Conservation (phyloP, 768 basidiomycete species). For the Strobilomyces echinocephalus region DNA sequence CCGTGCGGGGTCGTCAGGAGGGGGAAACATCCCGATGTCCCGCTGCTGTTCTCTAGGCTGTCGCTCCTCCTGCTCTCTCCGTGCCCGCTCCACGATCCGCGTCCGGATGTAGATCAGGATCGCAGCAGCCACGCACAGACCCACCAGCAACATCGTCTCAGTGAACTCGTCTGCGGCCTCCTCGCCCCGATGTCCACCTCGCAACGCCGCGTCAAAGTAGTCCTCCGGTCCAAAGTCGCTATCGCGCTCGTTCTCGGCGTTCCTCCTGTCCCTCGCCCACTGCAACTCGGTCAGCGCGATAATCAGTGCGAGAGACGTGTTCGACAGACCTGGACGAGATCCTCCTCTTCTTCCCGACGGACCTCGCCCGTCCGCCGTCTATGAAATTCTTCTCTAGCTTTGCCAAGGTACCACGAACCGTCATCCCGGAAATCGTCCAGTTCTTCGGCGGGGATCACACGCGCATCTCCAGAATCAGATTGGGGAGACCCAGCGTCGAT, state of each 20-base stretch:
- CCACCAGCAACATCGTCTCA: slow-evolving; percentile 76
- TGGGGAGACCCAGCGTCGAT: slow-evolving; percentile 19
- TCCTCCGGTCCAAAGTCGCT: slow-evolving; percentile 78
- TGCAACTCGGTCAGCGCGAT: slow-evolving; percentile 27
- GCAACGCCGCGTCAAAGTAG: slow-evolving; percentile 66
- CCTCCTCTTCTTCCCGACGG: slow-evolving; percentile 53
- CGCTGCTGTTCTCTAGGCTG: slow-evolving; percentile 33
- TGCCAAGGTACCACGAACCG: slow-evolving; percentile 78
- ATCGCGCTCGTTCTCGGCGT: slow-evolving; percentile 68
- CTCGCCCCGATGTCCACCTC: slow-evolving; percentile 57
- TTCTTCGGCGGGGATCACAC: slow-evolving; percentile 18
- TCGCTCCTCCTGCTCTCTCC: slow-evolving; percentile 53
- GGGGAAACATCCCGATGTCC: slow-evolving; percentile 51
- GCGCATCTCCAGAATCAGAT: slow-evolving; percentile 4
- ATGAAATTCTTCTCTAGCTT: slow-evolving; percentile 74
- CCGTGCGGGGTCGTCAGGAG: slow-evolving; percentile 57
- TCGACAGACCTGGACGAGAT: slow-evolving; percentile 62
- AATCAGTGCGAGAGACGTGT: neutral
- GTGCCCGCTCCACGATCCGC: slow-evolving; percentile 67
- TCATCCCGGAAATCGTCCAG: slow-evolving; percentile 38
- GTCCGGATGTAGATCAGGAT: slow-evolving; percentile 75
- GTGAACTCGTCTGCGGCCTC: slow-evolving; percentile 65
- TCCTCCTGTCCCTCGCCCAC: slow-evolving; percentile 76
- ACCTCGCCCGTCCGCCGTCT: slow-evolving; percentile 44
- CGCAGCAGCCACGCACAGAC: slow-evolving; percentile 69